Base-by-base conservation (phyloP, 495 filamentous ascomycete species). In the Penicillium longicatenatum region DNA sequence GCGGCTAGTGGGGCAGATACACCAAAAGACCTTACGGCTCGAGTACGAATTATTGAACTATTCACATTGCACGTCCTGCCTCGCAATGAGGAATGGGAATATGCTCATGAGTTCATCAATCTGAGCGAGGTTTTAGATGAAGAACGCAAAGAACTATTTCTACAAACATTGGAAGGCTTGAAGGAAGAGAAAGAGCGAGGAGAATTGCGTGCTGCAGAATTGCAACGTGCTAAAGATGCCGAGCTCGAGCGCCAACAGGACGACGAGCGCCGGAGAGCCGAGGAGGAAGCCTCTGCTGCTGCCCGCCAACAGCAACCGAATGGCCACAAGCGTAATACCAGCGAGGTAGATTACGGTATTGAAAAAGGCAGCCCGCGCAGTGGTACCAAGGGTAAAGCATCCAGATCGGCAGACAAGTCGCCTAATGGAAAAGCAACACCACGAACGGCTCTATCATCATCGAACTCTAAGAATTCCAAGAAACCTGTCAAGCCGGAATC, bases 41-140 rank as follows among this genome's bases (percentile, higher is more conserved):
- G 91, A 26, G 84, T 96, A 48, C 91, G 93, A 73, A 88, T 98
- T 47, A 86, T 97, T 41, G 95, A 98, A 73, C 79, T 98, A 1
- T 98, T 95, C 63, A 92, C 90, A 5, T 80, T 98, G 6, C 94
- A 98, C 72, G 90, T 98, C 19, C 85, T 98, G 16, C 86, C 92
- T 16, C 82, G 89, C 39, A 97, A 96, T 63, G 85, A 87, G 33
- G 91, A 98, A 75, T 98, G 95, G 94, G 89, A 93, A 43, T 97
- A 97, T 67, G 91, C 94, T 0, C 80, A 82, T 24, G 89, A 94
- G 61, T 98, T 98, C 75, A 93, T 98, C 55, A 86, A 79, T 55
- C 79, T 91, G 58, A 91, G 84, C 65, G 84, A 92, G 37, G 83
- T 94, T 21, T 84, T 98, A 1, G 94, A 97, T 69, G 93, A 98